These are phyloP conservation scores for Sclerotinia glacialis DNA, from an alignment of 2,329 filamentous ascomycete genomes.

Conservation along the genomic window DNA sequence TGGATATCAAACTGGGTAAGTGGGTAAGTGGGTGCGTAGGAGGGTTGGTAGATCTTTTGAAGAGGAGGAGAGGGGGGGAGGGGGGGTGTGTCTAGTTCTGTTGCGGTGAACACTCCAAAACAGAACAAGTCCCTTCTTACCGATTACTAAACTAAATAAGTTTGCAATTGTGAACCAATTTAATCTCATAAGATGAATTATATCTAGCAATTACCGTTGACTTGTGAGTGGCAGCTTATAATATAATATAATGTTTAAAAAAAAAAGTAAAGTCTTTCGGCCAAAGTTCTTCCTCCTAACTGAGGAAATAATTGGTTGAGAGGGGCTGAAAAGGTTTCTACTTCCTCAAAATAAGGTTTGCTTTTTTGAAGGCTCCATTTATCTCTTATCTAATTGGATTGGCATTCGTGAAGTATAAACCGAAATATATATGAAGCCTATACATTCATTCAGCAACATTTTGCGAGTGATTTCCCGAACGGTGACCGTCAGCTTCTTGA, in stretches of 20 bases:
- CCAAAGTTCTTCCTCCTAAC: background rate
- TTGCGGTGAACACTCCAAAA: slow-evolving; percentile 11
- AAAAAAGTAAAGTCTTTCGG: background rate
- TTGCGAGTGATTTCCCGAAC: background rate
- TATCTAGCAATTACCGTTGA: background rate
- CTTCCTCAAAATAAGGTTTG: slow-evolving; percentile 9
- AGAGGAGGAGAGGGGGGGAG: background rate
- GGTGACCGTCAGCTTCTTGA: background rate
- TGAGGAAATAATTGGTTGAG: background rate
- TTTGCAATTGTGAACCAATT: background rate
- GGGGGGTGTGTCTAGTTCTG: background rate
- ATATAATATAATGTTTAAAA: too few species aligned
- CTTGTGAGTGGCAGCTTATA: background rate
- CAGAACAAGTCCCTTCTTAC: background rate
- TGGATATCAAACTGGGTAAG: background rate
- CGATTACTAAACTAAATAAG: background rate
- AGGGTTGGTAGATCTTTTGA: slow-evolving; percentile 4
- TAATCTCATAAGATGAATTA: background rate
- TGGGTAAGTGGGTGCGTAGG: background rate
- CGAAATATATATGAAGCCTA: background rate
- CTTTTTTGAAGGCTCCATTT: background rate
- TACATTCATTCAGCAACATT: background rate
- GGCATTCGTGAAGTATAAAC: background rate
- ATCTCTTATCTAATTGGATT: background rate
- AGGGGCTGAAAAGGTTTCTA: background rate